Evolutionary conservation across 345 rosid genomes (phyloP), one percentile per base, ranked within the genome.

Genomic region (Syzygium oleosum): DNA sequence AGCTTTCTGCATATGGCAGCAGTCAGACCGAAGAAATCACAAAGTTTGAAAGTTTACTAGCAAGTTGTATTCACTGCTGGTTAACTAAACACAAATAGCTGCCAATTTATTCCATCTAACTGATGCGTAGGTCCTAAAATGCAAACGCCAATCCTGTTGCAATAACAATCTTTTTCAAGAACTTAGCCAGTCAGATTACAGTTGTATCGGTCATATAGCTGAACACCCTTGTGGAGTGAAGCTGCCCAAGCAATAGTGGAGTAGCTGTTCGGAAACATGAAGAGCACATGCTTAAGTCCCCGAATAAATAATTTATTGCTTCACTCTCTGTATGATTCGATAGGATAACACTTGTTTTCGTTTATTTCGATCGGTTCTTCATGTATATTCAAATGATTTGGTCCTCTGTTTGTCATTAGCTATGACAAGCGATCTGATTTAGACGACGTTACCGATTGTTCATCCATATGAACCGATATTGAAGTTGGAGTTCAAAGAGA

Each of bases 191-290:
- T 73, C 83, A 73, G 83, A 73, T 73, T 34, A 73, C 43, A 73
- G 49, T 43, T 43, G 46, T 43, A 43, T 43, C 46, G 46, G 46
- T 3, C 46, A 43, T 6, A 43, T 43, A 43, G 90, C 85, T 92
- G 86, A 51, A 94, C 95, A 13, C 97, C 96, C 87, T 93, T 94
- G 58, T 86, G 27, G 15, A 87, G 78, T 3, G 98, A 93, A 43
- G 98, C 95, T 63, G 91, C 46, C 97, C 98, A 96, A 19, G 97
- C 97, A 52, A 96, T 95, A 5, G 97, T 95, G 46, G 98, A 95
- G 91, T 96, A 96, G 90, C 98, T 95, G 89, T 22, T 56, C 17
- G 79, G 43, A 51, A 68, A 63, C 25, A 63, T 52, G 55, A 27
- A 17, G 7, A 51, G 5, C 29, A 10, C 31, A 6, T 34, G 73